These are phyloP conservation scores for Anthracocystis panici-leucophaei DNA, from an alignment of 1,284 basidiomycete genomes.

Conservation along the genomic window DNA sequence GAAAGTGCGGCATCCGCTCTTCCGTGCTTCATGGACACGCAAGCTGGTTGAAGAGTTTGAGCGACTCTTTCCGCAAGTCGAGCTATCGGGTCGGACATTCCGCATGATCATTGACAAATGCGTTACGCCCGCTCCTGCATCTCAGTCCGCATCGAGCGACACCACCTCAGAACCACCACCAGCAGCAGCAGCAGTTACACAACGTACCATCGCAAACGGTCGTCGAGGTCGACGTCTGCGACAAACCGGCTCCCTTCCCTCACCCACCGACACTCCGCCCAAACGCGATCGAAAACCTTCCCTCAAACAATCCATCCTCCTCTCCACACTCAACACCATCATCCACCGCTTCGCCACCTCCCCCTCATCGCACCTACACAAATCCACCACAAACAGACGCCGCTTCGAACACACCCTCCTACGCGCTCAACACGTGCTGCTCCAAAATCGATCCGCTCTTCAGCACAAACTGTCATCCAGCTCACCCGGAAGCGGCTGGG, in stretches of 20 bases:
- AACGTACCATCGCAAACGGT: conserved; percentile 9
- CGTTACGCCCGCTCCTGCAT: conserved; percentile 3
- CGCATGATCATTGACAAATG: conserved; percentile 28
- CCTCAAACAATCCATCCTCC: conserved; percentile 24
- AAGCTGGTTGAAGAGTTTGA: conserved; percentile 31
- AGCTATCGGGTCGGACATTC: conserved; percentile 21
- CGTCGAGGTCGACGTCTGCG: conserved; percentile 25
- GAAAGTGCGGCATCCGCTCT: conserved; percentile 32
- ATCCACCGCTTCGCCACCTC: conserved; percentile 10
- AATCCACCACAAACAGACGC: conserved; percentile 19
- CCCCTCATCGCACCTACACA: conserved; percentile 4
- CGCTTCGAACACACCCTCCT: conserved; percentile 27
- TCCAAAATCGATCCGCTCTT: conserved; percentile 1
- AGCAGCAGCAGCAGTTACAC: not conserved
- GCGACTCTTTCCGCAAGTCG: conserved; percentile 13
- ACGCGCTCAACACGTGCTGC: conserved; percentile 9
- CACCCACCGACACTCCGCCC: not conserved
- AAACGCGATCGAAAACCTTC: not conserved
- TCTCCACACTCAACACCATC: conserved; percentile 9
- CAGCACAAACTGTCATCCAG: not conserved
- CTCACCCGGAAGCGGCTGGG: not conserved
- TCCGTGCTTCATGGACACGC: conserved; percentile 26
- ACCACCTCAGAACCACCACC: not conserved
- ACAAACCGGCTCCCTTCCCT: not conserved
- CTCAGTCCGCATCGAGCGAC: not conserved